Evolutionary conservation across 352 stramenopile species (phyloP), one percentile per base, ranked within the genome.

Genomic region (Globisporangium abappressorium): DNA sequence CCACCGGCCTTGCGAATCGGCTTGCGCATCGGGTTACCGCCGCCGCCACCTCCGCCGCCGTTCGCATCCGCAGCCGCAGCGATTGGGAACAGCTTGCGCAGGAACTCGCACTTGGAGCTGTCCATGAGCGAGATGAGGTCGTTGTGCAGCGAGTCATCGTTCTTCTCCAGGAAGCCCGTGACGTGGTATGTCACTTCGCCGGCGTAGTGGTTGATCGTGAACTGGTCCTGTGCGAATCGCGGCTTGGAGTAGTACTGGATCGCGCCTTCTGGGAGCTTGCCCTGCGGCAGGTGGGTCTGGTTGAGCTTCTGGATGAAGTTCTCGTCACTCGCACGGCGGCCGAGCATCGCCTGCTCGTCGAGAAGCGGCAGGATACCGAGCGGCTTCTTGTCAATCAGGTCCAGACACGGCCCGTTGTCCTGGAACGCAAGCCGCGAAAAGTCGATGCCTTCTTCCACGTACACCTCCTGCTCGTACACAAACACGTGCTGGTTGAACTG

Each of bases 131-230:
- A 93, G 53, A 96, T 81, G 43, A 97, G 71, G 68, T 97, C 90
- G 57, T 94, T 93, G 75, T 97, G 91, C 11, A 99, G 76, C 62
- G 94, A 98, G 73, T 99, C 97, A 69, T 98, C 94, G 81, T 99
- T 99, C 79, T 99, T 99, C 71, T 99, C 97, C 26, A 99, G 81
- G 70, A 99, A 99, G 28, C 94, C 94, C 58, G 88, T 95, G 28
- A 97, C 95, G 60, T 88, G 95, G 81, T 99, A 99, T 36, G 93
- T 94, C 24, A 99, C 96, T 68, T 98, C 91, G 47, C 89, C 97
- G 36, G 97, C 97, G 72, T 99, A 99, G 74, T 99, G 97, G 62
- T 98, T 74, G 63, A 99, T 95, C 64, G 97, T 98, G 76, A 99
- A 99, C 69, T 96, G 86, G 57, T 98, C 92, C 14, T 90, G 90